Conservation (phyloP, 2,329 filamentous ascomycete genomes). For the Cladosporium sp. region DNA sequence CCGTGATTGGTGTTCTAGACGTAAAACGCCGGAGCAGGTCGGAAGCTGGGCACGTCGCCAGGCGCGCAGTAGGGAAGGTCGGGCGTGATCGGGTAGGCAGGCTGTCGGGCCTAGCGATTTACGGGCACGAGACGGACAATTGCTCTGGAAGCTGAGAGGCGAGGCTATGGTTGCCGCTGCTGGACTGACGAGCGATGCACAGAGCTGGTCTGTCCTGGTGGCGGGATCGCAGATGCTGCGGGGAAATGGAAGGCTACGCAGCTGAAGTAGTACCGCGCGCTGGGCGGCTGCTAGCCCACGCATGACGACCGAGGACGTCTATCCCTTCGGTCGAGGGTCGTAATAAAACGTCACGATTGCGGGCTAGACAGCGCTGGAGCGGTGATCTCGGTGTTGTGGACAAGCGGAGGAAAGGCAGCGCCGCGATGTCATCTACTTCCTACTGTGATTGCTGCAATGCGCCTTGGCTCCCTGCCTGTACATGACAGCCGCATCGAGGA, state of each 20-base stretch:
- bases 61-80: background rate
- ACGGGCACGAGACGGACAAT: background rate
- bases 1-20: constrained; percentile 7
- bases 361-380: background rate
- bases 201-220: background rate
- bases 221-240: constrained; percentile 4
- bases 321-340: constrained; percentile 1
- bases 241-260: constrained; percentile 1
- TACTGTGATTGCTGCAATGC: background rate
- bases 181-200: background rate
- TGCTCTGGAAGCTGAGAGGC: background rate
- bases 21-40: background rate
- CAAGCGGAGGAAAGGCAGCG: background rate
- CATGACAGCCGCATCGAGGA: background rate
- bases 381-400: background rate
- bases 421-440: background rate
- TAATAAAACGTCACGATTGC: background rate
- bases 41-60: background rate
- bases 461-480: background rate
- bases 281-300: background rate
- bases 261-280: background rate
- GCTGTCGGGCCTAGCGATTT: constrained; percentile 2
- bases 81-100: background rate
- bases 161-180: background rate
- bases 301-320: background rate